A percentile compares a stretch with the other conserved stretches of the same genome.
phyloP scores from a whole-genome alignment of 805 yeast genomes.

The Ogataea angusta region DNA sequence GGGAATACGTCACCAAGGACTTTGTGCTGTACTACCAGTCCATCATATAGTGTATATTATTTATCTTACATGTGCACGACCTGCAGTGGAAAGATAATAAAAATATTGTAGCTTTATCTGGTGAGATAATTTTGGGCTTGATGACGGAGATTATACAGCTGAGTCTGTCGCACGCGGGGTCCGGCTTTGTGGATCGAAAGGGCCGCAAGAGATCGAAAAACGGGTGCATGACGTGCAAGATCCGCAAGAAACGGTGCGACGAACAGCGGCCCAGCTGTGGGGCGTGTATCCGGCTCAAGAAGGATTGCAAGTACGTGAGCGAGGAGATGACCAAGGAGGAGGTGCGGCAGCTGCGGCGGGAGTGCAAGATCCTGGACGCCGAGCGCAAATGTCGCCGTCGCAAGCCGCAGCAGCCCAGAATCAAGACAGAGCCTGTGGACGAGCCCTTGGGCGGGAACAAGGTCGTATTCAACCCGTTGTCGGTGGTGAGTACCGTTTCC shows the following conservation, averaged over 20 bases:
- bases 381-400: conserved; percentile 42
- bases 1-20: conserved; percentile 87
- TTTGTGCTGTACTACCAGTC: conserved; percentile 51
- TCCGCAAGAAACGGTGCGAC: conserved; percentile 58
- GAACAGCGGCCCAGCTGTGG: conserved; percentile 48
- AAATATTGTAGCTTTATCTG: background rate
- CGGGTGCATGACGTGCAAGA: conserved; percentile 71
- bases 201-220: conserved; percentile 41
- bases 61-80: conserved; percentile 7
- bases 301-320: conserved; percentile 49
- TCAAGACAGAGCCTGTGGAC: conserved; percentile 8
- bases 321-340: conserved; percentile 42
- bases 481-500: conserved; percentile 17
- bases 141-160: too few species aligned
- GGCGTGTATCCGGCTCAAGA: conserved; percentile 44
- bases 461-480: conserved; percentile 30
- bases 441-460: background rate
- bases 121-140: background rate
- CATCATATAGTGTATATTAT: conserved; percentile 24
- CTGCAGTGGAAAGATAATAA: background rate
- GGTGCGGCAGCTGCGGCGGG: conserved; percentile 33
- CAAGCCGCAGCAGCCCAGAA: conserved; percentile 14
- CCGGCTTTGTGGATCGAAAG: background rate
- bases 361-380: conserved; percentile 40
- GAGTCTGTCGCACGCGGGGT: background rate